A percentile compares a stretch with the other conserved stretches of the same genome.
These are phyloP conservation scores for Chlorella ohadii DNA, from an alignment of 139 green algal species.

Conservation along the genomic window DNA sequence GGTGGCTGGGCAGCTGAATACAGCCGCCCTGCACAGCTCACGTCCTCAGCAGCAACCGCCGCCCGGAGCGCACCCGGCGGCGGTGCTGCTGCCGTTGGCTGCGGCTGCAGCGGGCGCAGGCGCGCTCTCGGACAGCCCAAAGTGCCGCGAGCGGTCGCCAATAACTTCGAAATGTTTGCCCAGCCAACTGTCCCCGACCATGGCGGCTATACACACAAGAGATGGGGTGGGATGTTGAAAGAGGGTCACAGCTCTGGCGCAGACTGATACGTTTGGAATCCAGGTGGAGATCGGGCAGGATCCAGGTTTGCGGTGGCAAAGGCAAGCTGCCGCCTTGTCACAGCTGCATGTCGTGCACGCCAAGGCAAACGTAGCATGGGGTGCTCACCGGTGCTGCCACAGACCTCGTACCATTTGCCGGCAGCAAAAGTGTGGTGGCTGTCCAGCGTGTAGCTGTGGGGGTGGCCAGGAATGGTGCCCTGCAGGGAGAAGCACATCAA, in stretches of 20 bases:
- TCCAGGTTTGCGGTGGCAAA: no score
- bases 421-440: conserved; percentile 81
- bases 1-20: no score
- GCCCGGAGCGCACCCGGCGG: neutral
- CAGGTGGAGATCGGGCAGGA: no score
- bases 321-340: no score
- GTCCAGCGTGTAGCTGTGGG: conserved; percentile 85
- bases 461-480: conserved; percentile 81
- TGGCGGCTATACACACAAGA: conserved; percentile 68
- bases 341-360: no score
- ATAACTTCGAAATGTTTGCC: conserved; percentile 77
- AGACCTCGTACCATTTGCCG: conserved; percentile 84
- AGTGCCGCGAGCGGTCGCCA: conserved; percentile 77
- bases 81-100: neutral
- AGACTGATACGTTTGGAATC: no score
- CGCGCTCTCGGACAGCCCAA: conserved; percentile 68
- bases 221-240: no score
- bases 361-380: no score
- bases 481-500: conserved; percentile 38
- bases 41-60: conserved; percentile 52
- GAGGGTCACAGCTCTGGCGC: no score
- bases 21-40: no score
- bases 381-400: conserved; percentile 16
- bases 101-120: neutral
- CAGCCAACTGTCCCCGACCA: conserved; percentile 90